Evolutionary conservation across 176 grass and related monocot genomes (phyloP).

Genomic region (Triticum monococcum): DNA sequence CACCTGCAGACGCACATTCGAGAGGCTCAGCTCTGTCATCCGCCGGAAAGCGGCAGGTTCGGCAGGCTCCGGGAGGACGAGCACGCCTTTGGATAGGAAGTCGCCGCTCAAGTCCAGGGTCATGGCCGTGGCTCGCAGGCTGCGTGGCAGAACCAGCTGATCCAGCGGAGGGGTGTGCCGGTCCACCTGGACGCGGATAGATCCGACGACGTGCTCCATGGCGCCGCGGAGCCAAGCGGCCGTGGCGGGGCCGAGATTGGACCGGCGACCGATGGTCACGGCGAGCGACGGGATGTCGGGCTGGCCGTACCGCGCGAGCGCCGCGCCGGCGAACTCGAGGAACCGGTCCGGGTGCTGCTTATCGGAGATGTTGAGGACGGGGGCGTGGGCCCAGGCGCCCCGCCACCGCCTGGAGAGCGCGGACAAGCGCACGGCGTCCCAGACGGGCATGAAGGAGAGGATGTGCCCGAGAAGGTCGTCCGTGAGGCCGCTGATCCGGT

Average conservation of each 20-base stretch:
- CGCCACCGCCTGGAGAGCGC: conserved; percentile 18
- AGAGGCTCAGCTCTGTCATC: conserved; percentile 21
- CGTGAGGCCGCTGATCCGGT: conserved; percentile 6
- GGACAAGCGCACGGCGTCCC: background rate
- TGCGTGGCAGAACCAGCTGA: background rate
- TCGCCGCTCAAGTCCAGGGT: background rate
- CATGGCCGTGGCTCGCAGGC: background rate
- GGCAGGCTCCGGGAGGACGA: conserved; percentile 1
- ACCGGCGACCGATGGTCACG: background rate
- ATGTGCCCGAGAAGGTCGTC: conserved; percentile 7
- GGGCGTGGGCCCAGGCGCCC: background rate
- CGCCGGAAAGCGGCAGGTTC: background rate
- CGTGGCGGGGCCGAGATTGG: background rate
- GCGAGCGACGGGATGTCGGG: conserved; percentile 14
- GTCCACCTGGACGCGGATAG: background rate
- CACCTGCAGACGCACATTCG: background rate
- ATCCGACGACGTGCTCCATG: conserved; percentile 11
- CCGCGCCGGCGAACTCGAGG: background rate
- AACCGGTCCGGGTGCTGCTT: background rate
- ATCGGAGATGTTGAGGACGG: conserved; percentile 23
- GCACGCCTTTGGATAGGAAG: background rate
- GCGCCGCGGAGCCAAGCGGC: conserved; percentile 9
- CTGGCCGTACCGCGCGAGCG: conserved; percentile 8
- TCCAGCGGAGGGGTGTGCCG: background rate
- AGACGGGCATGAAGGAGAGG: background rate